Base-by-base conservation (phyloP, 1,284 basidiomycete species). In the Filobasidium uniguttulatum region DNA sequence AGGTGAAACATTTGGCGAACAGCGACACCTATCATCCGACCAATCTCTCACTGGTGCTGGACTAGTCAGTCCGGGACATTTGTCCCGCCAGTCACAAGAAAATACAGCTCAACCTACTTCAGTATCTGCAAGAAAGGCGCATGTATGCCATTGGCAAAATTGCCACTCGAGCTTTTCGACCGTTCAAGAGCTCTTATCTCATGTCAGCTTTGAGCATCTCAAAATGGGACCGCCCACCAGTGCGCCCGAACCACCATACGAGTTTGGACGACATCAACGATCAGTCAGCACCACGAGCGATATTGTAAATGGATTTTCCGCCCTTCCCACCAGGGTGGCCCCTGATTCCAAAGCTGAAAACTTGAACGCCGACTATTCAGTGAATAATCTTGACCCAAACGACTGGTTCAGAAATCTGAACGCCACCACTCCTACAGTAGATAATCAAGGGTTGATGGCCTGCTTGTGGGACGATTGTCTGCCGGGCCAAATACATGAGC, bases 151-250 rank as follows among this genome's bases (percentile, higher is more conserved):
- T 50, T 73, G 72, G 72, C 62, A 66, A 28, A 68, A 69, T 49
- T 73, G 72, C 57, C 65, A 71, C 44, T 58, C 64, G 9, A 57
- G 65, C 7, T 73, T 74, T 55, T 55, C 59, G 20, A 66, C 69
- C 3, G 67, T 71, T 49, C 68, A 70, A 10, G 68, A 69, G 49
- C 63, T 77, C 1, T 62, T 73, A 0, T 62, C 63, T 0, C 75
- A 77, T 52, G 69, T 77, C 30, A 73, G 73, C 4, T 52, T 66
- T 1, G 66, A 67, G 17, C 75, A 76, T 55, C 66, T 75, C 2
- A 60, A 60, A 23, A 61, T 60, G 9, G 22, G 47, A 48, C 15
- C 38, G 45, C 29, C 46, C 14, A 29, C n/a, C 19, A 23, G 19
- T 2, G 14, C 25, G 15, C n/a, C 20, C n/a, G 45, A 29, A 10